Evolutionary conservation across 192 early-diverging fungal genomes (phyloP), one percentile per base, ranked within the genome.

Genomic region (Phlyctochytrium bullatum): DNA sequence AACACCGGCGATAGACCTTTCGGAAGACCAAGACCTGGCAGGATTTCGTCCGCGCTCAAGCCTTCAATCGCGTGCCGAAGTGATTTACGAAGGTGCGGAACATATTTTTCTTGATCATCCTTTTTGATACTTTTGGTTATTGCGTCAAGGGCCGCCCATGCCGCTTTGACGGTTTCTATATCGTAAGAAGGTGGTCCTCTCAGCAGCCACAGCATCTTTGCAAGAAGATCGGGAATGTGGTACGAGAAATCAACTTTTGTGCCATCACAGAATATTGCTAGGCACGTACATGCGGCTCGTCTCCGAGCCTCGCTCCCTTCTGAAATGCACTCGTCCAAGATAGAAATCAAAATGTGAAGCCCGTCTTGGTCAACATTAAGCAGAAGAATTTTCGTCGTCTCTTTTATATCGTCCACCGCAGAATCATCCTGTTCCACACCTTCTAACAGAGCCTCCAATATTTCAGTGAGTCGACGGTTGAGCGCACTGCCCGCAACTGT

Each of bases 1-100:
- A 99, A 78, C 59, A 99, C 64, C 0, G 96, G 93, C 0, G 90
- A 86, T 66, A 98, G 83, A 64, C 96, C 94, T 80, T 95, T 96
- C 63, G 97, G 91, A 69, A 98, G 75, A 63, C 87, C 87, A 78
- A 98, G 96, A 12, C 94, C 96, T 50, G 84, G 88, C 52, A 97
- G 64, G 17, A 59, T 58, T 59, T 74, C 78, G 16, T 52, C 74
- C 0, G 27, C 60, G 3, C 71, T 77, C 51, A 88, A 63, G 25
- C 68, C n/a, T 30, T 85, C 78, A 0, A 79, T 77, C 10, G 83
- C 86, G 36, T 75, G 73, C 58, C 82, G 70, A 59, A 99, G 78
- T 17, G 91, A 86, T 14, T 84, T 76, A 34, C 89, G 77, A 2
- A 91, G 70, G 0, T 88, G 87, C 0, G 67, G 72, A 1, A 97